Evolutionary conservation across 2,329 filamentous ascomycete genomes (phyloP).

Genomic region (Alternaria infectoria): DNA sequence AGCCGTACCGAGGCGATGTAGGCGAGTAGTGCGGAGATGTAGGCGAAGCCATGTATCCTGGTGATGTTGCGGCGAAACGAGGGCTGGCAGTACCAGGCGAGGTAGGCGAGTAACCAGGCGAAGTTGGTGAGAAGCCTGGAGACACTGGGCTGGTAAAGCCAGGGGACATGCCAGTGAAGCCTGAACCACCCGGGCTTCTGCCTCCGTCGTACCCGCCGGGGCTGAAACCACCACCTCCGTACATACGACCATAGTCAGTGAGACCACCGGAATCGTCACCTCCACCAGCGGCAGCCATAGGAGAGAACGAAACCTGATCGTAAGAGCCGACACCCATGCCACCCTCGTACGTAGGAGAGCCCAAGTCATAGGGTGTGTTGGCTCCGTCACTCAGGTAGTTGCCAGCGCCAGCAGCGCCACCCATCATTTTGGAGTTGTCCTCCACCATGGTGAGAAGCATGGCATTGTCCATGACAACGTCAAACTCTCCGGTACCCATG

Average conservation of each 20-base stretch:
- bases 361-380: slow-evolving; percentile 88
- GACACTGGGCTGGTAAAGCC: slow-evolving; percentile 47
- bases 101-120: slow-evolving; percentile 64
- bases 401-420: slow-evolving; percentile 76
- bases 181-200: slow-evolving; percentile 68
- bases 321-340: slow-evolving; percentile 66
- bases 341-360: slow-evolving; percentile 67
- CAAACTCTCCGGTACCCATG: slow-evolving; percentile 95
- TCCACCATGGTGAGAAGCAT: slow-evolving; percentile 96
- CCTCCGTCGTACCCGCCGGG: slow-evolving; percentile 63
- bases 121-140: slow-evolving; percentile 54
- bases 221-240: slow-evolving; percentile 68
- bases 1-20: slow-evolving; percentile 59
- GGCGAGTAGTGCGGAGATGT: slow-evolving; percentile 68
- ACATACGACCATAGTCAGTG: slow-evolving; percentile 70
- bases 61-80: slow-evolving; percentile 60
- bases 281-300: slow-evolving; percentile 73
- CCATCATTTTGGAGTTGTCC: slow-evolving; percentile 74
- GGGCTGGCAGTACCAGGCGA: slow-evolving; percentile 67
- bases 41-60: slow-evolving; percentile 57
- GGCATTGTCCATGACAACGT: slow-evolving; percentile 89
- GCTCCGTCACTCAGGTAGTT: slow-evolving; percentile 76
- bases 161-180: slow-evolving; percentile 47
- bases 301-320: slow-evolving; percentile 69
- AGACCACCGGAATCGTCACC: slow-evolving; percentile 61